Evolutionary conservation across 176 grass and related monocot genomes (phyloP).

Genomic region (Triticum dicoccoides): DNA sequence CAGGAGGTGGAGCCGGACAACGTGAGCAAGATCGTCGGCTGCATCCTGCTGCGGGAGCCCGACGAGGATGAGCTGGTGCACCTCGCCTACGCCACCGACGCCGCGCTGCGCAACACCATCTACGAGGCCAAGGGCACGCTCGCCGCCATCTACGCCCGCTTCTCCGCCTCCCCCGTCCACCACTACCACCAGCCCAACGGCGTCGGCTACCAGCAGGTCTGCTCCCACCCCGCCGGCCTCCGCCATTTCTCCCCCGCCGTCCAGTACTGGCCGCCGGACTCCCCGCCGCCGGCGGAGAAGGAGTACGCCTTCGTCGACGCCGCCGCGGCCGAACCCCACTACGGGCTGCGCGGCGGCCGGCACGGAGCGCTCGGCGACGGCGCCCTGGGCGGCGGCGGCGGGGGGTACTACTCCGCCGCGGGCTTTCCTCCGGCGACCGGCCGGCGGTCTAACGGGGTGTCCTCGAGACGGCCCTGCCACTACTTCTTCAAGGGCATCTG

Average conservation of each 20-base stretch:
- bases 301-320: slow-evolving; percentile 17
- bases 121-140: slow-evolving; percentile 57
- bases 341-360: slow-evolving; percentile 18
- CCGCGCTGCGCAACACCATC: slow-evolving; percentile 42
- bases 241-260: slow-evolving; percentile 30
- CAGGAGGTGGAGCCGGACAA: slow-evolving; percentile 63
- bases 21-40: slow-evolving; percentile 74
- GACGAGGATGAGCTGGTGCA: slow-evolving; percentile 65
- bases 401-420: slow-evolving; percentile 17
- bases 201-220: slow-evolving; percentile 26
- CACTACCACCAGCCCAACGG: not conserved
- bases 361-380: slow-evolving; percentile 35
- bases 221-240: slow-evolving; percentile 10
- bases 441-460: slow-evolving; percentile 22
- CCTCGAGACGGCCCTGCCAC: slow-evolving; percentile 52
- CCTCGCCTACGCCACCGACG: slow-evolving; percentile 64
- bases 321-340: not conserved
- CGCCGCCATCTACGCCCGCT: slow-evolving; percentile 32
- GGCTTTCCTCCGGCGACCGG: slow-evolving; percentile 11
- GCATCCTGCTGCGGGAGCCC: slow-evolving; percentile 62
- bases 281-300: slow-evolving; percentile 1
- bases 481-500: slow-evolving; percentile 82
- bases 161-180: slow-evolving; percentile 38
- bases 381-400: slow-evolving; percentile 3
- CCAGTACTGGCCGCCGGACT: slow-evolving; percentile 44